A percentile compares a stretch with the other conserved stretches of the same genome.
Evolutionary conservation across 2,329 filamentous ascomycete species (phyloP).

Genomic region (Xylariaceae sp.): DNA sequence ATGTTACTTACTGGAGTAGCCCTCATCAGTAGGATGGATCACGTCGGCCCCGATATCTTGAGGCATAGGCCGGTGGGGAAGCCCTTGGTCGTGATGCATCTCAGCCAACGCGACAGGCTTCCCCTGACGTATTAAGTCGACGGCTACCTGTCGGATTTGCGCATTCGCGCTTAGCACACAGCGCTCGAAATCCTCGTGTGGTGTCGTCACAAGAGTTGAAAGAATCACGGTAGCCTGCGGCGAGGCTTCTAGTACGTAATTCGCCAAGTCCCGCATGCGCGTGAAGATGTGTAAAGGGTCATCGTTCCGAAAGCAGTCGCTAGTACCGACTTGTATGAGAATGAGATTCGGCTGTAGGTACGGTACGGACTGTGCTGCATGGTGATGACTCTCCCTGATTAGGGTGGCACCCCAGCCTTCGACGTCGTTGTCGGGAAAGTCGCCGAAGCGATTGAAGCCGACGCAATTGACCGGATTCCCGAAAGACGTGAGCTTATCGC

Average conservation of each 20-base stretch:
- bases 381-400: conserved; percentile 27
- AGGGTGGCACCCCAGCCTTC: conserved; percentile 30
- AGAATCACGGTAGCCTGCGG: conserved; percentile 31
- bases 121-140: conserved; percentile 28
- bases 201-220: conserved; percentile 32
- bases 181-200: conserved; percentile 25
- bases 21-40: conserved; percentile 34
- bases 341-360: conserved; percentile 33
- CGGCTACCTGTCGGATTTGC: conserved; percentile 30
- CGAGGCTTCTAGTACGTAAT: conserved; percentile 26
- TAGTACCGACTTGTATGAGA: conserved; percentile 33
- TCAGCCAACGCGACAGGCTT: conserved; percentile 31
- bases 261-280: conserved; percentile 28
- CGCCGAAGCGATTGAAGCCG: conserved; percentile 35
- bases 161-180: conserved; percentile 32
- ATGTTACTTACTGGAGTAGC: conserved; percentile 23
- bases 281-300: conserved; percentile 22
- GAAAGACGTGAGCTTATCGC: conserved; percentile 27
- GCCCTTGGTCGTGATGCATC: conserved; percentile 34
- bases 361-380: conserved; percentile 29
- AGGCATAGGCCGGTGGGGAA: conserved; percentile 23
- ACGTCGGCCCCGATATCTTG: conserved; percentile 31
- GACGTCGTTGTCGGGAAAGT: conserved; percentile 34
- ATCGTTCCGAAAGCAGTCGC: conserved; percentile 34
- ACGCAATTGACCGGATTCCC: conserved; percentile 34